Conservation (phyloP, 208 protist genomes). For the Leishmania braziliensis region DNA sequence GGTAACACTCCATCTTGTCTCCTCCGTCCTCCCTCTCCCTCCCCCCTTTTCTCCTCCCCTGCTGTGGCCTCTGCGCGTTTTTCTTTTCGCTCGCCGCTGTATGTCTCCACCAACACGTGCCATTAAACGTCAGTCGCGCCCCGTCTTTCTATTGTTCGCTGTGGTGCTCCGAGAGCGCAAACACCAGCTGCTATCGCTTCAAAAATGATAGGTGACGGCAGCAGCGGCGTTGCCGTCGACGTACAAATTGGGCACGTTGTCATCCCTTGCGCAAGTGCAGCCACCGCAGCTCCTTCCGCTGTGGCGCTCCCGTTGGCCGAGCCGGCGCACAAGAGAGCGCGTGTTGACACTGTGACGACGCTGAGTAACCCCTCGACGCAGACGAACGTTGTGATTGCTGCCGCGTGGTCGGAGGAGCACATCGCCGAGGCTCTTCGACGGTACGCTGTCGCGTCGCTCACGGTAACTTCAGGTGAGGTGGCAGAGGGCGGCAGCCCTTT, state of each 20-base stretch:
- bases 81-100: neutral
- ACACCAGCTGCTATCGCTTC: neutral
- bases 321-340: slow-evolving; percentile 5
- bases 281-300: neutral
- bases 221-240: neutral
- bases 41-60: neutral
- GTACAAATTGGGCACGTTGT: slow-evolving; percentile 14
- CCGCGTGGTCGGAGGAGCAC: slow-evolving; percentile 4
- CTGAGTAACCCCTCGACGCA: neutral
- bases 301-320: neutral
- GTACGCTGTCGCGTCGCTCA: slow-evolving; percentile 15
- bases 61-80: neutral
- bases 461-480: neutral
- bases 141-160: neutral
- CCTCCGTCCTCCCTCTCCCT: neutral
- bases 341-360: neutral
- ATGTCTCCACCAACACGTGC: neutral
- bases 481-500: neutral
- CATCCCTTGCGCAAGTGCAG: neutral
- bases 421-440: slow-evolving; percentile 17
- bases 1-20: neutral
- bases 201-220: neutral
- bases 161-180: neutral
- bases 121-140: neutral
- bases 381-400: slow-evolving; percentile 4